These are phyloP conservation scores for Penicillium frequentans DNA, from an alignment of 2,329 filamentous ascomycete genomes.

Conservation along the genomic window DNA sequence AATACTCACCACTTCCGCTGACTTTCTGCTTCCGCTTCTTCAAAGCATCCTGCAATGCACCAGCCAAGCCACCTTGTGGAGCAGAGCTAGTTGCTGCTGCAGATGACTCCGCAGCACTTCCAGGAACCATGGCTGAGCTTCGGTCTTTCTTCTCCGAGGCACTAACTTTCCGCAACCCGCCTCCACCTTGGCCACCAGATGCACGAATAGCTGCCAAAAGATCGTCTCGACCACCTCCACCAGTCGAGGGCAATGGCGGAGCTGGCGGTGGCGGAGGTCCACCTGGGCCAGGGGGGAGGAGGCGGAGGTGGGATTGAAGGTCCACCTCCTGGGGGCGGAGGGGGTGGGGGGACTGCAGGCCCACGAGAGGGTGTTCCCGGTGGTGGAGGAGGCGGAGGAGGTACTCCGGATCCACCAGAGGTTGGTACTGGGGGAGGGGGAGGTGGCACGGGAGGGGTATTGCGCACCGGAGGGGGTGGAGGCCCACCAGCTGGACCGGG, in stretches of 20 bases:
- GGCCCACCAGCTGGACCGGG: slow-evolving; percentile 26
- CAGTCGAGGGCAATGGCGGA: slow-evolving; percentile 40
- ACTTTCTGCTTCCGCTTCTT: slow-evolving; percentile 90
- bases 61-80: slow-evolving; percentile 67
- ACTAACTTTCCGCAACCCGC: slow-evolving; percentile 47
- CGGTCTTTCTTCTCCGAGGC: slow-evolving; percentile 49
- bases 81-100: slow-evolving; percentile 53
- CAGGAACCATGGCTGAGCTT: slow-evolving; percentile 45
- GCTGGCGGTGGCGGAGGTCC: slow-evolving; percentile 29
- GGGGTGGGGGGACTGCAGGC: slow-evolving; percentile 36
- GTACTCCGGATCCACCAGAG: slow-evolving; percentile 26
- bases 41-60: slow-evolving; percentile 75
- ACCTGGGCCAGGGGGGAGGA: slow-evolving; percentile 28
- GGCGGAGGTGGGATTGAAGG: slow-evolving; percentile 36
- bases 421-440: slow-evolving; percentile 25
- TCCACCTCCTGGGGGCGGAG: slow-evolving; percentile 26
- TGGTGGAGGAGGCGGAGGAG: slow-evolving; percentile 40
- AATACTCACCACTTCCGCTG: slow-evolving; percentile 82
- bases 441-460: slow-evolving; percentile 17
- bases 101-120: slow-evolving; percentile 61
- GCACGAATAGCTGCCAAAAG: slow-evolving; percentile 52
- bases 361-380: slow-evolving; percentile 19
- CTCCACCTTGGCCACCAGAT: slow-evolving; percentile 55
- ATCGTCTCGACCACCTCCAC: slow-evolving; percentile 41
- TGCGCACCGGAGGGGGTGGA: slow-evolving; percentile 26